Base-by-base conservation (phyloP, 2,329 filamentous ascomycete genomes). In the Fusarium anthophilum region DNA sequence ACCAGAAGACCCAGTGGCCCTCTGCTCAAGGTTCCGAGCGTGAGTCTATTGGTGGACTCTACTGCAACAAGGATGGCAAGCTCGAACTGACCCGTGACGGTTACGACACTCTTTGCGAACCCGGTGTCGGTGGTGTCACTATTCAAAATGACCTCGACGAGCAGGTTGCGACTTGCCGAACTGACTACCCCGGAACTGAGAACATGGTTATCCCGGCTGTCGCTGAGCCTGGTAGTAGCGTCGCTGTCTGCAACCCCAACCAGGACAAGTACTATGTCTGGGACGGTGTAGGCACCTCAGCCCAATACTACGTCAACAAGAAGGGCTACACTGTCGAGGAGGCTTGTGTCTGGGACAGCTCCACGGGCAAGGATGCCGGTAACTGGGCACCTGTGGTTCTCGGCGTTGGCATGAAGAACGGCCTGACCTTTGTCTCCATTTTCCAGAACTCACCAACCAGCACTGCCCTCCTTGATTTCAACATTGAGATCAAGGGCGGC, bases 251-350 rank as follows among this genome's bases (percentile, higher is more conserved):
- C 80, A 96, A 94, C 86, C 93, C 96, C 53, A 85, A 92, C 74
- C 90, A 91, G 69, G 81, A 82, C 55, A 87, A 85, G 57, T 97
- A 96, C 87, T 98, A 95, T 87, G 84, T 87, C 70, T 97, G 94
- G 94, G 77, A 94, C 79, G 89, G 89, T 77, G 88, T 89, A 82
- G 78, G 85, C 57, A 98, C 96, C 59, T 95, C 94, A 54, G 95
- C 95, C 50, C 96, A 98, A 85, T 98, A 98, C 89, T 99, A 99
- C 82, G 89, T 98, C 84, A 98, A 98, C 89, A 93, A 93, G 78
- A 88, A 90, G 77, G 95, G 94, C 69, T 86, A 93, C 60, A 78
- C 84, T 24, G 84, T 91, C 66, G 82, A 90, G 74, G 84, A 95
- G 18, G 93, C 90, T 57, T 99, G 96, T 85, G 84, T 89, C 66